Percentiles rank a stretch among this genome's conserved stretches.
Evolutionary conservation across 306 rosid genomes (phyloP).

Genomic region (Gynostemma pentaphyllum): DNA sequence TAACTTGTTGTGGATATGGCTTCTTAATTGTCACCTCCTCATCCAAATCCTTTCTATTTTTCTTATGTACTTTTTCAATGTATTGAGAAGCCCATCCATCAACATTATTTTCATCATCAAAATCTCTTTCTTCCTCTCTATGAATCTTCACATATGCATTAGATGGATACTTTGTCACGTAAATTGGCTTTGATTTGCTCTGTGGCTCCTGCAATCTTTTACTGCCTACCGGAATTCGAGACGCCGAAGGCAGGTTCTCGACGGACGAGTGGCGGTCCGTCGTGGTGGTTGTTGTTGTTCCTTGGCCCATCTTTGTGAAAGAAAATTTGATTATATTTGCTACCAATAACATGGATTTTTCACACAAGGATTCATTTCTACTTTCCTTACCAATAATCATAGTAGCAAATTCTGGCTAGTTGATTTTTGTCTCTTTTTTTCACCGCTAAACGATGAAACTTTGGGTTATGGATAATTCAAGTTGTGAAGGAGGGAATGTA

Average conservation of each 20-base stretch:
- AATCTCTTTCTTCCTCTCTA: slow-evolving; percentile 25
- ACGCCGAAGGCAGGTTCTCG: background rate
- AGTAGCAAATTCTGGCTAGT: too few relatives aligned
- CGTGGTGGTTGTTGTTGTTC: background rate
- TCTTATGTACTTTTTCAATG: slow-evolving; percentile 38
- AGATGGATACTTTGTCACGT: slow-evolving; percentile 26
- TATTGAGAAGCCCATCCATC: slow-evolving; percentile 50
- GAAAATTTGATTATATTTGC: slow-evolving; percentile 50
- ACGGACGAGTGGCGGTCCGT: background rate
- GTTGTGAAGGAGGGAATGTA: too few relatives aligned
- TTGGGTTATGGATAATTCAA: too few relatives aligned
- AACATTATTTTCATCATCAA: slow-evolving; percentile 30
- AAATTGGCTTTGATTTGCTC: slow-evolving; percentile 26
- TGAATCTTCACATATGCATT: slow-evolving; percentile 18
- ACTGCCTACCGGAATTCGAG: slow-evolving; percentile 2
- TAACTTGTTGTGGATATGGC: background rate
- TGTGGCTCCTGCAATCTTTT: slow-evolving; percentile 34
- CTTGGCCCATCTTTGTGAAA: slow-evolving; percentile 14
- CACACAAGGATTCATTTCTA: slow-evolving; percentile 40
- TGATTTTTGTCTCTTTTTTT: background rate
- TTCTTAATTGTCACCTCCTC: slow-evolving; percentile 1
- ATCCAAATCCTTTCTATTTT: slow-evolving; percentile 23
- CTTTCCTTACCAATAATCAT: slow-evolving; percentile 28
- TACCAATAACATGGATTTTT: slow-evolving; percentile 51
- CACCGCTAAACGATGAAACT: too few relatives aligned